Conservation (phyloP, 305 asterid species). For the Rubia tinctorum region DNA sequence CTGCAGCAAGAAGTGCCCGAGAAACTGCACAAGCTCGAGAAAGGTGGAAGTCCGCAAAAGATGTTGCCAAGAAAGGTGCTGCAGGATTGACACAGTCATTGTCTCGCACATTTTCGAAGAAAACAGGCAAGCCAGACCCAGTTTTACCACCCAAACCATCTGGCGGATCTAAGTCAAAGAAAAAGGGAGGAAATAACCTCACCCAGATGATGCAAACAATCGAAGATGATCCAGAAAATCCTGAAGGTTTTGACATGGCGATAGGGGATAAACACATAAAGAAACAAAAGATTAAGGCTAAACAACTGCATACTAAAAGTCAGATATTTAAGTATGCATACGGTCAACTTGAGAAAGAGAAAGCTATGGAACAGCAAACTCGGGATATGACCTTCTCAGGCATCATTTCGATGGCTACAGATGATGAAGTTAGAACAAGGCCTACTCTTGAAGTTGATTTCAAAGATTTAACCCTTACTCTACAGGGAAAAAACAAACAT, state of each 20-base stretch:
- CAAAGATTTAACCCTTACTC: slow-evolving; percentile 67
- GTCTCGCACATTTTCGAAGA: slow-evolving; percentile 76
- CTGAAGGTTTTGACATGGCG: slow-evolving; percentile 60
- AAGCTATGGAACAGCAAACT: slow-evolving; percentile 69
- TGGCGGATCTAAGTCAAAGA: slow-evolving; percentile 38
- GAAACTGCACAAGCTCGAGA: slow-evolving; percentile 96
- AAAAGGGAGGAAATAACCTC: slow-evolving; percentile 48
- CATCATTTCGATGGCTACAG: slow-evolving; percentile 80
- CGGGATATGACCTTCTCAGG: slow-evolving; percentile 85
- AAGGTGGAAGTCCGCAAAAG: slow-evolving; percentile 82
- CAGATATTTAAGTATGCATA: slow-evolving; percentile 96
- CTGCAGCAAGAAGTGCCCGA: slow-evolving; percentile 88
- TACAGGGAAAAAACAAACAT: slow-evolving; percentile 72
- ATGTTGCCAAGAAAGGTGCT: slow-evolving; percentile 58
- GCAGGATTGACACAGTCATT: slow-evolving; percentile 62
- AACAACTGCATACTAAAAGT: slow-evolving; percentile 66
- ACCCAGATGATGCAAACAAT: slow-evolving; percentile 66
- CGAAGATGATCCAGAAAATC: slow-evolving; percentile 57
- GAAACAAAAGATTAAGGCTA: slow-evolving; percentile 56
- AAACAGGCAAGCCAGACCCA: slow-evolving; percentile 32
- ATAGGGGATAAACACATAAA: slow-evolving; percentile 77
- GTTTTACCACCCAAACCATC: slow-evolving; percentile 26
- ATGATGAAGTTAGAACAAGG: slow-evolving; percentile 49
- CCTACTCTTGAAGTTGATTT: slow-evolving; percentile 74
- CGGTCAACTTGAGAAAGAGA: slow-evolving; percentile 89